Evolutionary conservation across 805 yeast species (phyloP).

Genomic region (Ogataea thermomethanolica): DNA sequence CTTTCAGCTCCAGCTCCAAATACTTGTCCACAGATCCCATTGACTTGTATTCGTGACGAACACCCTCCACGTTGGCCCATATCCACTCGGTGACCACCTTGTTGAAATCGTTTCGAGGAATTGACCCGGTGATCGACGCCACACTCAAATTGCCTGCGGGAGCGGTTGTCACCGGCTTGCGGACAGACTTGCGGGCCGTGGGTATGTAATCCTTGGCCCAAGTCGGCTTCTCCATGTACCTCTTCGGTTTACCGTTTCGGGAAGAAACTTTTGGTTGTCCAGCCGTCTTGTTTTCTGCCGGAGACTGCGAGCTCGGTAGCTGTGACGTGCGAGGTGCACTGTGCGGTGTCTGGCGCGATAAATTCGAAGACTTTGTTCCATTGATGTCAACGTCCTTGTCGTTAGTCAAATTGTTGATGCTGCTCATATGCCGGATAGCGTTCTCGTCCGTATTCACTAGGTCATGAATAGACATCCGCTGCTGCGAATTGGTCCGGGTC

Average conservation of each 20-base stretch:
- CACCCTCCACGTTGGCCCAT: slow-evolving; percentile 71
- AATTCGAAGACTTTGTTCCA: slow-evolving; percentile 38
- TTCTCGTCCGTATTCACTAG: slow-evolving; percentile 28
- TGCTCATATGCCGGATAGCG: slow-evolving; percentile 23
- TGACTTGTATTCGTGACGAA: slow-evolving; percentile 44
- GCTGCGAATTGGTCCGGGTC: slow-evolving; percentile 22
- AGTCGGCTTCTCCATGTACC: slow-evolving; percentile 64
- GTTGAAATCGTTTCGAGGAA: slow-evolving; percentile 77
- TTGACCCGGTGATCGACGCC: slow-evolving; percentile 65
- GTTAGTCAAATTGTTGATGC: slow-evolving; percentile 39
- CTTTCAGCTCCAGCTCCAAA: slow-evolving; percentile 71
- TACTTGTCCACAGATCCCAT: slow-evolving; percentile 42
- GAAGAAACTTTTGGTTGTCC: slow-evolving; percentile 15
- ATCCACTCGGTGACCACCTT: slow-evolving; percentile 86
- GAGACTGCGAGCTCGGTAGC: slow-evolving; percentile 6
- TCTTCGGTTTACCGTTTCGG: slow-evolving; percentile 43
- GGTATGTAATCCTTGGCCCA: slow-evolving; percentile 83
- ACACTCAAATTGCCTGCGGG: slow-evolving; percentile 20
- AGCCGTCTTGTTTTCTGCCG: slow-evolving; percentile 27
- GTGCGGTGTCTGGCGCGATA: slow-evolving; percentile 17
- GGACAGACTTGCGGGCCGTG: slow-evolving; percentile 13
- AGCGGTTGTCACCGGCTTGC: slow-evolving; percentile 12
- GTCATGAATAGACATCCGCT: slow-evolving; percentile 31
- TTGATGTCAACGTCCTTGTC: slow-evolving; percentile 43
- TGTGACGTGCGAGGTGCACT: slow-evolving; percentile 12